Percentiles rank a stretch among this genome's conserved stretches.
Conservation (phyloP, 1,139 yeast species). For the Protomyces inundatus region DNA sequence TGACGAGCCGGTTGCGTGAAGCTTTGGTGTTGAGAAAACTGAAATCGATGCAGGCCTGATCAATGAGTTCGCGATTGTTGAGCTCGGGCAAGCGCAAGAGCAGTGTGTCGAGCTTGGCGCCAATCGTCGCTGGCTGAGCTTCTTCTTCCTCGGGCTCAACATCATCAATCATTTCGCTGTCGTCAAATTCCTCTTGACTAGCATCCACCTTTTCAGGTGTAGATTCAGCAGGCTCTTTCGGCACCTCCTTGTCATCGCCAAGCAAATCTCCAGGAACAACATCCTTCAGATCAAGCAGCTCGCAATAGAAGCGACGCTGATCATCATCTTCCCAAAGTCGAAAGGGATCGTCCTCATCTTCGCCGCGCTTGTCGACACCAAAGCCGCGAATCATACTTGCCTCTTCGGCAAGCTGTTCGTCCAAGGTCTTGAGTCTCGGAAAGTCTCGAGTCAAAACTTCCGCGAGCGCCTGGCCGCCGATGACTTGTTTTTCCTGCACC, state of each 20-base stretch:
- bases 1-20: constrained; percentile 56
- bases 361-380: constrained; percentile 31
- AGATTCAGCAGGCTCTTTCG: background rate
- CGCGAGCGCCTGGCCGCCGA: constrained; percentile 47
- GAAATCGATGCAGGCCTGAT: constrained; percentile 54
- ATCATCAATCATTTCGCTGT: constrained; percentile 29
- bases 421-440: constrained; percentile 38
- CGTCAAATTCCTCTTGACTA: constrained; percentile 29
- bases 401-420: constrained; percentile 32
- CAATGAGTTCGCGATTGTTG: constrained; percentile 50
- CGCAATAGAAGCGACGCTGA: constrained; percentile 57
- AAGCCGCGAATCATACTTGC: constrained; percentile 22
- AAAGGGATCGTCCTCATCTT: constrained; percentile 33
- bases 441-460: constrained; percentile 39
- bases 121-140: constrained; percentile 29
- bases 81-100: constrained; percentile 38
- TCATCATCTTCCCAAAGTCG: constrained; percentile 64
- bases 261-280: constrained; percentile 54
- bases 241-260: constrained; percentile 14
- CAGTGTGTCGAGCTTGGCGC: constrained; percentile 33
- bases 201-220: background rate
- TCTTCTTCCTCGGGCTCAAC: constrained; percentile 28
- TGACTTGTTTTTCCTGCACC: constrained; percentile 46
- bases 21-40: constrained; percentile 67
- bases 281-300: constrained; percentile 45